A percentile compares a stretch with the other conserved stretches of the same genome.
These are phyloP conservation scores for Cyberlindnera mississippiensis DNA, from an alignment of 805 yeast species.

Conservation along the genomic window DNA sequence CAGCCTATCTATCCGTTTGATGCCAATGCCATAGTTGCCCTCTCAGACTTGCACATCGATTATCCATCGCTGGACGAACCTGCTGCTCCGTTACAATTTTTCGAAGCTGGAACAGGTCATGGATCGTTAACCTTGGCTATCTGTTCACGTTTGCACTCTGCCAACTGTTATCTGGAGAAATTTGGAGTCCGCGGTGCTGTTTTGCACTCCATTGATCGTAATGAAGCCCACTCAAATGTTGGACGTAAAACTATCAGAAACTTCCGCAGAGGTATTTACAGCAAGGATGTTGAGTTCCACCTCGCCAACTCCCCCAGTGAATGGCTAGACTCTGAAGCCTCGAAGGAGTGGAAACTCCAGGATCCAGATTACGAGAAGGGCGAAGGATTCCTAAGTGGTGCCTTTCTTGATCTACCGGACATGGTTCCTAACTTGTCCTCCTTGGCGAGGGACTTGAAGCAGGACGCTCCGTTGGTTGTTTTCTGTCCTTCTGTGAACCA, in stretches of 20 bases:
- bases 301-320: constrained; percentile 36
- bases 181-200: constrained; percentile 38
- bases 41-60: constrained; percentile 45
- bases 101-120: constrained; percentile 56
- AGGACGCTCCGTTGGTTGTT: constrained; percentile 41
- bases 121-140: constrained; percentile 47
- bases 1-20: constrained; percentile 50
- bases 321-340: constrained; percentile 33
- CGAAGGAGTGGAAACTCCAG: constrained; percentile 24
- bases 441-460: constrained; percentile 33
- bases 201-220: constrained; percentile 43
- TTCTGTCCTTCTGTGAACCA: constrained; percentile 50
- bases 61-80: constrained; percentile 30
- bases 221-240: constrained; percentile 35
- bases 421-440: constrained; percentile 33
- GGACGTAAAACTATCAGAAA: constrained; percentile 38
- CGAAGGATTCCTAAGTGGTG: constrained; percentile 37
- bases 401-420: constrained; percentile 45
- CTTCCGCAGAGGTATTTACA: constrained; percentile 41
- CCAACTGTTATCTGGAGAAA: constrained; percentile 34
- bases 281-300: constrained; percentile 43
- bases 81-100: constrained; percentile 33
- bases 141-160: constrained; percentile 39
- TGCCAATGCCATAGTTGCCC: constrained; percentile 42
- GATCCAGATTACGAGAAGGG: constrained; percentile 17